Conservation (phyloP, 495 filamentous ascomycete species). For the Annulohypoxylon bovei region DNA sequence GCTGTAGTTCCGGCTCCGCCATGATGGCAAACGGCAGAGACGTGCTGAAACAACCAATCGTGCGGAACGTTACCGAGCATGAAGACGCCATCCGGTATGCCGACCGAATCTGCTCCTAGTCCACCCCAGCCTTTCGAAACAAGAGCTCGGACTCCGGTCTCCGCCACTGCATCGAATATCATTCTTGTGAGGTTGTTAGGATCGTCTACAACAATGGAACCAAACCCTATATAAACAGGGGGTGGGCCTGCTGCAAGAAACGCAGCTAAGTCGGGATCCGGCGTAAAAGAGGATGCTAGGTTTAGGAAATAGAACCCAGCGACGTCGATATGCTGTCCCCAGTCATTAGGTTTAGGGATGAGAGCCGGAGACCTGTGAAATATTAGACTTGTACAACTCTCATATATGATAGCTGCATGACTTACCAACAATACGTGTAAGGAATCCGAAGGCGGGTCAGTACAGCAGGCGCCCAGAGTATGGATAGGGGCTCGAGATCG, state of each 20-base stretch:
- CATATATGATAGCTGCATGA: conserved; percentile 9
- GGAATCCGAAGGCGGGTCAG: conserved; percentile 73
- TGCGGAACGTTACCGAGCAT: conserved; percentile 83
- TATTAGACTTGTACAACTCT: conserved; percentile 28
- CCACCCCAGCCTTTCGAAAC: conserved; percentile 86
- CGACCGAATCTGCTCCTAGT: conserved; percentile 69
- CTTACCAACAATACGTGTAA: conserved; percentile 79
- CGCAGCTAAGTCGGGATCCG: conserved; percentile 65
- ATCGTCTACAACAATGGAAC: conserved; percentile 83
- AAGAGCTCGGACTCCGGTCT: conserved; percentile 74
- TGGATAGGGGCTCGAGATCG: conserved; percentile 71
- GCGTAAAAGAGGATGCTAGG: conserved; percentile 69
- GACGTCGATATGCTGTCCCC: conserved; percentile 75
- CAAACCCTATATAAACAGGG: conserved; percentile 85
- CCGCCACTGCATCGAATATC: conserved; percentile 74
- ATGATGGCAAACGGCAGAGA: conserved; percentile 82
- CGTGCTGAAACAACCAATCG: conserved; percentile 82
- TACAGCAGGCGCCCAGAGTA: conserved; percentile 73
- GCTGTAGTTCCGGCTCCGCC: conserved; percentile 87
- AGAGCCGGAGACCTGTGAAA: conserved; percentile 67
- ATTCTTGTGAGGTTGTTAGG: conserved; percentile 71
- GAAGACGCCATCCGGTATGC: conserved; percentile 73
- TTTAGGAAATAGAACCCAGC: conserved; percentile 80
- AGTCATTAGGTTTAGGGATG: conserved; percentile 82
- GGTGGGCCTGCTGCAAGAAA: conserved; percentile 74